phyloP scores from a whole-genome alignment of 371 early-diverging fungal genomes.

The Sporodiniella umbellata region DNA sequence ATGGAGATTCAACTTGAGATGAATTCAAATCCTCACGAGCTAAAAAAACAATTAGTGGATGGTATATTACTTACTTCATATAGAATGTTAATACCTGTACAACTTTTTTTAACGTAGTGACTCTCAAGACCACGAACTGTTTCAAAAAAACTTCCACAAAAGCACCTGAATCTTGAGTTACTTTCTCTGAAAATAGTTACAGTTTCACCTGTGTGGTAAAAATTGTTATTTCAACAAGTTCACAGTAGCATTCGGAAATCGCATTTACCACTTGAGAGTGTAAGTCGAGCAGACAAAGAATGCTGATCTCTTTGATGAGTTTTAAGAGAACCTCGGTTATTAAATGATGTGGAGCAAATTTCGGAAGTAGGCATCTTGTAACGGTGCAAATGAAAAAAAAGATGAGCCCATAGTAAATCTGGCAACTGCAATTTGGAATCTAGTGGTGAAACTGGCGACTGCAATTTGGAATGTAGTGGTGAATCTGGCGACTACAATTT shows the following conservation, averaged over 20 bases:
- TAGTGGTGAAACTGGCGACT: no score
- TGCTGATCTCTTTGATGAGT: constrained; percentile 2
- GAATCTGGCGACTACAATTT: no score
- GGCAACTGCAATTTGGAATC: no score
- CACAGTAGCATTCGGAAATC: constrained; percentile 1
- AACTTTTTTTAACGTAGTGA: neutral
- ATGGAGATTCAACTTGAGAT: neutral
- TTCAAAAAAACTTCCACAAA: constrained; percentile 2
- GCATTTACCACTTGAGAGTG: neutral
- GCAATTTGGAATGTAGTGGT: no score
- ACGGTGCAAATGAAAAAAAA: neutral
- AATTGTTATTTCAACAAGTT: no score
- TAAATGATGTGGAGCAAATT: neutral
- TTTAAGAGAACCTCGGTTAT: neutral
- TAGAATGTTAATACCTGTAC: neutral
- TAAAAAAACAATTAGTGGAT: neutral
- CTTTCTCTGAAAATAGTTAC: neutral
- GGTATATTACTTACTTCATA: neutral
- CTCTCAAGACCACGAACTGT: neutral
- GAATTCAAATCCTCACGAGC: neutral
- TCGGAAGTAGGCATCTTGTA: neutral
- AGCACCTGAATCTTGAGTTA: constrained; percentile 1
- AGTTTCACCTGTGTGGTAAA: neutral
- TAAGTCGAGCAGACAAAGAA: neutral
- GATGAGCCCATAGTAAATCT: no score